Conservation (phyloP, 2,329 filamentous ascomycete genomes). For the Aureobasidium sp. region DNA sequence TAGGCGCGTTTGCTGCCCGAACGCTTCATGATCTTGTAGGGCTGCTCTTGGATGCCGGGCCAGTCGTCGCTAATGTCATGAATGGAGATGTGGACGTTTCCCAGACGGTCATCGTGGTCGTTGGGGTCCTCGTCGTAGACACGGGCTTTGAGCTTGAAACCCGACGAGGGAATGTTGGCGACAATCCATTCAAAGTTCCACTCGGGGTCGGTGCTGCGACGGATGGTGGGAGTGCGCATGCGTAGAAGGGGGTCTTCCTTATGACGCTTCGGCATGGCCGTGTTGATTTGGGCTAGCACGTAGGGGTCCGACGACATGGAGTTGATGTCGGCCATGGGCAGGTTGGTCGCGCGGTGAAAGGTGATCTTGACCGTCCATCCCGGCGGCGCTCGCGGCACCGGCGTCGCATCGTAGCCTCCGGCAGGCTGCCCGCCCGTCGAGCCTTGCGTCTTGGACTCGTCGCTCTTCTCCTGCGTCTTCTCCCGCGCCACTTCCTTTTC, state of each 20-base stretch:
- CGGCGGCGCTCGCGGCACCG: slow-evolving; percentile 61
- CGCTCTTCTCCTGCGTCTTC: slow-evolving; percentile 8
- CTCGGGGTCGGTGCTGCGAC: slow-evolving; percentile 60
- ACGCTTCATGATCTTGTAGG: slow-evolving; percentile 70
- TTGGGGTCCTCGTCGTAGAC: slow-evolving; percentile 85
- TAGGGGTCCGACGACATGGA: slow-evolving; percentile 77
- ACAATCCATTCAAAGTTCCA: slow-evolving; percentile 87
- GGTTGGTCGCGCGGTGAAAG: slow-evolving; percentile 70
- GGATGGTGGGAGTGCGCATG: slow-evolving; percentile 67
- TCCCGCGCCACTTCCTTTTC: neutral
- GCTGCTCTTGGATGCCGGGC: slow-evolving; percentile 55
- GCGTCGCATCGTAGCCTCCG: slow-evolving; percentile 73
- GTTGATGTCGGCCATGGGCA: slow-evolving; percentile 73
- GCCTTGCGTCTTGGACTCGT: slow-evolving; percentile 17
- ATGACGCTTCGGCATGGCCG: slow-evolving; percentile 62
- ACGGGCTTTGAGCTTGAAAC: slow-evolving; percentile 76
- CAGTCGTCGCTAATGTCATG: slow-evolving; percentile 54
- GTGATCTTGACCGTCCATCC: slow-evolving; percentile 81
- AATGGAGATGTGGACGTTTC: slow-evolving; percentile 69
- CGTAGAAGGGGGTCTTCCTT: slow-evolving; percentile 73
- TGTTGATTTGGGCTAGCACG: slow-evolving; percentile 64
- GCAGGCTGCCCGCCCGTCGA: slow-evolving; percentile 41
- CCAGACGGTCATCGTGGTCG: slow-evolving; percentile 78
- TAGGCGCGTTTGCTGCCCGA: slow-evolving; percentile 84
- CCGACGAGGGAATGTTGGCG: slow-evolving; percentile 70